These are phyloP conservation scores for Boletus rubroflammeus DNA, from an alignment of 768 basidiomycete genomes.

Conservation along the genomic window DNA sequence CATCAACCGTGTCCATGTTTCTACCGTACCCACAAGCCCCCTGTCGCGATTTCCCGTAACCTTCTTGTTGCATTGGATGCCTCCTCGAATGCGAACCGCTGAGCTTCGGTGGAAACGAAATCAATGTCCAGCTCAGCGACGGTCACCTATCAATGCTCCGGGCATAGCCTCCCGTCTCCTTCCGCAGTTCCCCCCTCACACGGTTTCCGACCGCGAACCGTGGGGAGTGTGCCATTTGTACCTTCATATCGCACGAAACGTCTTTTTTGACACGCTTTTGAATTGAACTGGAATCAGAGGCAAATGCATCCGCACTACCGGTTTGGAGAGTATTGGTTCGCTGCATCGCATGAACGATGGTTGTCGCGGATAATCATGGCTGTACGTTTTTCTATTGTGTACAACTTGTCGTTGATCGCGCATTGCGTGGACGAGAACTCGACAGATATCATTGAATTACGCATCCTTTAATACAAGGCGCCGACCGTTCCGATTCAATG, in stretches of 20 bases:
- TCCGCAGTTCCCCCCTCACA: neutral
- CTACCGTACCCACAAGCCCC: neutral
- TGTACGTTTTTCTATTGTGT: slow-evolving; percentile 1
- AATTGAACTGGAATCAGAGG: neutral
- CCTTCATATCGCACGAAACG: neutral
- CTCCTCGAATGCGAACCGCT: neutral
- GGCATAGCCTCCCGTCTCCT: slow-evolving; percentile 6
- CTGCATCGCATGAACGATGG: slow-evolving; percentile 9
- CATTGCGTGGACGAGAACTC: neutral
- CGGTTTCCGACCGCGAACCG: neutral
- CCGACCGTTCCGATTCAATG: neutral
- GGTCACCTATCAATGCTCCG: slow-evolving; percentile 1
- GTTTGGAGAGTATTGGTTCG: neutral
- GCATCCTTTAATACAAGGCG: neutral
- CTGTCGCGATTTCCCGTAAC: neutral
- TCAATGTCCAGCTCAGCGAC: slow-evolving; percentile 13
- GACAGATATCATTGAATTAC: neutral
- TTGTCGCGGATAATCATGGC: slow-evolving; percentile 2
- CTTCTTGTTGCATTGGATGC: neutral
- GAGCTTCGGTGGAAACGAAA: slow-evolving; percentile 10
- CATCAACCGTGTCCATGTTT: neutral
- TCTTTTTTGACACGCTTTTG: neutral
- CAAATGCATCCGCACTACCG: neutral
- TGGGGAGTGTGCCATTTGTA: neutral
- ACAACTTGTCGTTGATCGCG: neutral